Percentiles rank a stretch among this genome's conserved stretches.
Conservation (phyloP, 495 filamentous ascomycete genomes). For the Penicillium odoratum region DNA sequence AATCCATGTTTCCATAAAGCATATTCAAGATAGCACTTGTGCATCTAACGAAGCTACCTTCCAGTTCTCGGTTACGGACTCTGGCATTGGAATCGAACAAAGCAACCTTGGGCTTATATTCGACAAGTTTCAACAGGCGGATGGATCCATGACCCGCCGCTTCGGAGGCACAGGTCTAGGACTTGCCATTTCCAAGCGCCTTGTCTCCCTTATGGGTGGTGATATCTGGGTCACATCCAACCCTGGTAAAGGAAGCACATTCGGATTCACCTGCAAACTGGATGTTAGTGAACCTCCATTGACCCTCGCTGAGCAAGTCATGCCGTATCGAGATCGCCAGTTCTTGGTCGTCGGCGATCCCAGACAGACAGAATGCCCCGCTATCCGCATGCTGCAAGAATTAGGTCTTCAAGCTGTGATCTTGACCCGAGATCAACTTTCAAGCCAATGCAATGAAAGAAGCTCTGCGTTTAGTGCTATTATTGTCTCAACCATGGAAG, state of each 20-base stretch:
- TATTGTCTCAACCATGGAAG: slow-evolving; percentile 83
- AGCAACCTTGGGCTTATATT: slow-evolving; percentile 71
- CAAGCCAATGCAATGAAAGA: slow-evolving; percentile 45
- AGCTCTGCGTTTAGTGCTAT: slow-evolving; percentile 78
- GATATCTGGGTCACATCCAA: slow-evolving; percentile 85
- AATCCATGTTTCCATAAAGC: slow-evolving; percentile 57
- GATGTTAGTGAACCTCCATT: slow-evolving; percentile 75
- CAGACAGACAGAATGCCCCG: slow-evolving; percentile 62
- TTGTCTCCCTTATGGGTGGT: slow-evolving; percentile 80
- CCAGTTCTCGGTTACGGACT: slow-evolving; percentile 64
- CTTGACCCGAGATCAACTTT: slow-evolving; percentile 52
- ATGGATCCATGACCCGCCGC: slow-evolving; percentile 84
- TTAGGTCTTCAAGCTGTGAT: slow-evolving; percentile 74
- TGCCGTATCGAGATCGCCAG: slow-evolving; percentile 73
- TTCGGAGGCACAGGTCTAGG: slow-evolving; percentile 81
- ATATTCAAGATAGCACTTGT: slow-evolving; percentile 55
- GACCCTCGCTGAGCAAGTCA: slow-evolving; percentile 69
- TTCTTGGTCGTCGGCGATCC: slow-evolving; percentile 88
- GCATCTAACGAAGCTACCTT: slow-evolving; percentile 40
- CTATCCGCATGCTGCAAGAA: slow-evolving; percentile 67
- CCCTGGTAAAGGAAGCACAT: slow-evolving; percentile 80
- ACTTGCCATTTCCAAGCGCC: slow-evolving; percentile 71
- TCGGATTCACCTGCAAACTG: slow-evolving; percentile 79
- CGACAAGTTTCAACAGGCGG: slow-evolving; percentile 83
- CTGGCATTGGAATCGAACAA: slow-evolving; percentile 80